These are phyloP conservation scores for Backusella westeae DNA, from an alignment of 192 early-diverging fungal genomes.

Conservation along the genomic window DNA sequence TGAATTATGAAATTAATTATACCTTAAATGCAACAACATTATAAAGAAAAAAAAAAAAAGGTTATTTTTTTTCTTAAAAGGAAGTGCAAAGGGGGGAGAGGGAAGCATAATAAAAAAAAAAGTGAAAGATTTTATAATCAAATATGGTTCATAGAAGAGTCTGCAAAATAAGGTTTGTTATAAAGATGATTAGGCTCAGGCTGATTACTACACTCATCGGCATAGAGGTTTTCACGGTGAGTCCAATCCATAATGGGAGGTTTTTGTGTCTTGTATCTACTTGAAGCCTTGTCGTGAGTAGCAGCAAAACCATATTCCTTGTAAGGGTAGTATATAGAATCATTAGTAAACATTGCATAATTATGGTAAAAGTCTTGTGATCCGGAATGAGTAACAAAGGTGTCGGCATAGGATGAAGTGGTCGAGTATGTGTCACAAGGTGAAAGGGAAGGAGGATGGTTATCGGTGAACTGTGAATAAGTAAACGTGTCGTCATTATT, in stretches of 20 bases:
- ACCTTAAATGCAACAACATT: not conserved
- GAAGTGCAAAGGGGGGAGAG: not conserved
- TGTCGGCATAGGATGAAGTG: slow-evolving; percentile 8
- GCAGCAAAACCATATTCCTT: not conserved
- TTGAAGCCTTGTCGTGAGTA: not conserved
- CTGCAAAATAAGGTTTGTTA: not conserved
- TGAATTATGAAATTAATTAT: not conserved
- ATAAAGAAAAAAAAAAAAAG: not conserved
- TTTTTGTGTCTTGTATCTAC: not conserved
- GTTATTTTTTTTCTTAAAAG: not conserved
- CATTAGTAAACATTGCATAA: slow-evolving; percentile 9
- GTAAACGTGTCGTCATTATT: not conserved
- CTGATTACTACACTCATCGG: not conserved
- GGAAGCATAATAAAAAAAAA: not conserved
- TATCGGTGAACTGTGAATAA: slow-evolving; percentile 4
- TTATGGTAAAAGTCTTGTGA: slow-evolving; percentile 15
- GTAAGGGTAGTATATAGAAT: slow-evolving; percentile 5
- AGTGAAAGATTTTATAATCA: not conserved
- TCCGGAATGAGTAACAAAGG: not conserved
- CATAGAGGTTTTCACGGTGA: not conserved
- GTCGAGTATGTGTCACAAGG: slow-evolving; percentile 16
- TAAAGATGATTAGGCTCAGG: not conserved
- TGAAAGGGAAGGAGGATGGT: slow-evolving; percentile 5
- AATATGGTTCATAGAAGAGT: not conserved
- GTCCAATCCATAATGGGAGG: not conserved